Base-by-base conservation (phyloP, 2,329 filamentous ascomycete genomes). In the Phialophora expanda region DNA sequence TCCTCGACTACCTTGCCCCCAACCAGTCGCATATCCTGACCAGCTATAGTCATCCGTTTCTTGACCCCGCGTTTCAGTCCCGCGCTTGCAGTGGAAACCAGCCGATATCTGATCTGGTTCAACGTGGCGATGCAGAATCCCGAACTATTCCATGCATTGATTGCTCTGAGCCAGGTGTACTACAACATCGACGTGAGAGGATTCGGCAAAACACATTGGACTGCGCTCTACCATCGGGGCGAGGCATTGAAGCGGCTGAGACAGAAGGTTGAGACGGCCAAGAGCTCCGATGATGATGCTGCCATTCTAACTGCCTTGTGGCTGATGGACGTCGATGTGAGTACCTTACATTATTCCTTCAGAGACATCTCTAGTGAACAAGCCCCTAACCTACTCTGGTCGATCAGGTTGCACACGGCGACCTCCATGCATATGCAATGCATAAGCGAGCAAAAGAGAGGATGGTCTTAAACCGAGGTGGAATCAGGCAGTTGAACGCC, bases 41-140 rank as follows among this genome's bases (percentile, higher is more conserved):
- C 20, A 17, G 8, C 24, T 22, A 20, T 57, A 67, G 65, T 68
- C 28, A 66, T 68, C n/a, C 60, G 63, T 17, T 68, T 38, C 26
- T 54, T 68, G 8, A 64, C 63, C 6, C 66, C 66, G 4, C 59
- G 66, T 30, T 66, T 68, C 56, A 66, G 63, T 30, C 64, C 66
- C 4, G 66, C 66, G 5, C 63, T 66, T 14, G 61, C 34, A 12
- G 63, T 65, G 22, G 63, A 68, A 24, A 66, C 59, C 20, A 68
- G 63, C 51, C 60, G 66, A 22, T 68, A 68, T 50, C 51, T 68
- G 24, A 60, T 68, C 20, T 68, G 66, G 64, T 68, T 68, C 66
- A 68, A 68, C 32, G 60, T 66, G 5, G 63, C 66, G 28, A 57
- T 68, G 55, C 66, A 64, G 14, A 50, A 68, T 41, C 28, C 66